phyloP scores from a whole-genome alignment of 2,329 filamentous ascomycete genomes.

The Botrytis sinoallii region DNA sequence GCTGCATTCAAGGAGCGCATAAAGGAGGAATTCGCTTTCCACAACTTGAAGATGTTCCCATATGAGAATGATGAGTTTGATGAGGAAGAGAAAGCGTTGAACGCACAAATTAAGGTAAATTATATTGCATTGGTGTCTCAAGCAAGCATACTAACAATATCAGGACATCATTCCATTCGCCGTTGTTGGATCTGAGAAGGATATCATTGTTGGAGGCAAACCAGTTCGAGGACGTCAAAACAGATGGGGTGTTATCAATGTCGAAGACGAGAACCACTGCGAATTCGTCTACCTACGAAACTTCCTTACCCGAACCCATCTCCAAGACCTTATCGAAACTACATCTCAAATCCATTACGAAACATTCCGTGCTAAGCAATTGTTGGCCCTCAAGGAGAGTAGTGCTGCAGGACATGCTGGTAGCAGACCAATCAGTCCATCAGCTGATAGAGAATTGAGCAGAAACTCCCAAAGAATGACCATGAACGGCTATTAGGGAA shows the following conservation, averaged over 20 bases:
- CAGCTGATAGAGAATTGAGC: slow-evolving; percentile 93
- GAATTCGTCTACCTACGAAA: slow-evolving; percentile 98
- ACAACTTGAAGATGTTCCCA: slow-evolving; percentile 99
- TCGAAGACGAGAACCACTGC: slow-evolving; percentile 99
- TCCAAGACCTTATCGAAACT: slow-evolving; percentile 98
- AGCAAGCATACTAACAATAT: slow-evolving; percentile 37
- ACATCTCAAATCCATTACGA: slow-evolving; percentile 99
- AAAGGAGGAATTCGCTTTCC: slow-evolving; percentile 99
- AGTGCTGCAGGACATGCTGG: slow-evolving; percentile 72
- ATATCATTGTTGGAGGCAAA: slow-evolving; percentile 94
- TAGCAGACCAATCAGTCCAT: slow-evolving; percentile 91
- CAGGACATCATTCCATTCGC: slow-evolving; percentile 95
- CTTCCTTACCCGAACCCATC: slow-evolving; percentile 96
- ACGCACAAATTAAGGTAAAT: slow-evolving; percentile 90
- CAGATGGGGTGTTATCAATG: slow-evolving; percentile 99
- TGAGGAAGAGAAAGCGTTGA: slow-evolving; percentile 89
- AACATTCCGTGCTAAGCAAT: slow-evolving; percentile 98
- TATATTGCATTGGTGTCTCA: background rate
- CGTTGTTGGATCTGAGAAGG: slow-evolving; percentile 96
- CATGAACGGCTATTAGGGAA: slow-evolving; percentile 91
- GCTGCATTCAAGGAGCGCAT: slow-evolving; percentile 97
- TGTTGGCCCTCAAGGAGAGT: slow-evolving; percentile 96
- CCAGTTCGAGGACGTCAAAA: slow-evolving; percentile 97
- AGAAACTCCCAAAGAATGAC: slow-evolving; percentile 95
- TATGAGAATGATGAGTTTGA: slow-evolving; percentile 99